Base-by-base conservation (phyloP, 176 grass and related monocot genomes). In the Hordeum marinum region DNA sequence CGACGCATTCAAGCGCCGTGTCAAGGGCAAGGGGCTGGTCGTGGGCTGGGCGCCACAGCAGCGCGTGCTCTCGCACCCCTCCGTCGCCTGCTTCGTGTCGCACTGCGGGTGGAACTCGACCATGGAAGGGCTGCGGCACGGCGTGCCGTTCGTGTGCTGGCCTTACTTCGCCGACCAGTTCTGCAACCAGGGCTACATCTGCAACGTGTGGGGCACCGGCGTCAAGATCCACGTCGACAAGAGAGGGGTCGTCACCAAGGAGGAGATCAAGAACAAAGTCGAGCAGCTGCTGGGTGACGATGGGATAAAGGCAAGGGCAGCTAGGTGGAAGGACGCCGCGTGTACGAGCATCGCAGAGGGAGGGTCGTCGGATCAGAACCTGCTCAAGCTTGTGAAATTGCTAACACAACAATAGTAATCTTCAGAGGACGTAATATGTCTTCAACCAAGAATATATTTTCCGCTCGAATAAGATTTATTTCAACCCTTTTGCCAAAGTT, bases 151-250 rank as follows among this genome's bases (percentile, higher is more conserved):
- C 26, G 63, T 92, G 18, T 96, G 91, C 79, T 96, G 88, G 89
- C 94, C 94, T 0, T 94, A 83, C 87, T 91, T 90, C 6, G 66
- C 50, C 0, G 94, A 96, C 69, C 90, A 92, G 60, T 90, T 89
- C 84, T 12, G 65, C 26, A 90, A 88, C 81, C 85, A 78, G 78
- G 88, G 65, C 58, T 95, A 92, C 88, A 58, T 95, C 4, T 95
- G 88, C 40, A 82, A 95, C 82, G 43, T 82, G 31, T 90, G 87
- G 90, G 85, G 87, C 59, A 80, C 81, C 25, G 93, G 93, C 37
- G 12, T 92, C n/a, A 88, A 40, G 87, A 10, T 84, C 4, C 1
- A 14, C 6, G 29, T 81, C 1, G 70, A 88, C 24, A 79, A 83
- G 20, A 59, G 39, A n/a, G 69, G 85, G 54, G 31, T 87, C 1